These are phyloP conservation scores for Tricholoma bakamatsutake DNA, from an alignment of 768 basidiomycete species.

Conservation along the genomic window DNA sequence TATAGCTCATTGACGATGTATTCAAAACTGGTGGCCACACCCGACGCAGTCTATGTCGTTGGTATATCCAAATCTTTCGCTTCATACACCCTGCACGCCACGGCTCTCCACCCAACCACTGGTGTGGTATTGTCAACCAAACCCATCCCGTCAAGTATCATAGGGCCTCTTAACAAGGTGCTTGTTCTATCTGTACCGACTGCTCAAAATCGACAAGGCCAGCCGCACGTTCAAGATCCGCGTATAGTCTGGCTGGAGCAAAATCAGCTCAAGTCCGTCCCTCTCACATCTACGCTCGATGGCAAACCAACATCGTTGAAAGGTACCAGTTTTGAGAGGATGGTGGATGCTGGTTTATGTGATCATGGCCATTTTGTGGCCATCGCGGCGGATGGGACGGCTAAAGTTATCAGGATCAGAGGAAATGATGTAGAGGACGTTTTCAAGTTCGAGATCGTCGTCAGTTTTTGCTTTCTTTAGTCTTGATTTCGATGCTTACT, in stretches of 20 bases:
- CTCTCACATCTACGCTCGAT: constrained; percentile 46
- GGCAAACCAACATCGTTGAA: constrained; percentile 39
- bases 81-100: constrained; percentile 63
- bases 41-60: constrained; percentile 49
- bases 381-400: constrained; percentile 47
- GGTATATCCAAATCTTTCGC: constrained; percentile 45
- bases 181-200: constrained; percentile 19
- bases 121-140: constrained; percentile 45
- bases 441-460: constrained; percentile 54
- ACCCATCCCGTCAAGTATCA: constrained; percentile 48
- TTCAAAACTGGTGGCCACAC: constrained; percentile 52
- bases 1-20: constrained; percentile 59
- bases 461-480: constrained; percentile 29
- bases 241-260: constrained; percentile 53
- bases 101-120: constrained; percentile 48
- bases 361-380: constrained; percentile 56
- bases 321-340: constrained; percentile 37
- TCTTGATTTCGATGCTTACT: background rate
- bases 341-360: constrained; percentile 61
- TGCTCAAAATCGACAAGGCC: background rate
- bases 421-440: constrained; percentile 35
- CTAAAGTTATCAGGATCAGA: constrained; percentile 47
- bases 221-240: constrained; percentile 15
- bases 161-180: constrained; percentile 24
- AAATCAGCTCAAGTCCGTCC: constrained; percentile 41